phyloP scores from a whole-genome alignment of 148 eudicot species.

The Heliamphora exappendiculata region DNA sequence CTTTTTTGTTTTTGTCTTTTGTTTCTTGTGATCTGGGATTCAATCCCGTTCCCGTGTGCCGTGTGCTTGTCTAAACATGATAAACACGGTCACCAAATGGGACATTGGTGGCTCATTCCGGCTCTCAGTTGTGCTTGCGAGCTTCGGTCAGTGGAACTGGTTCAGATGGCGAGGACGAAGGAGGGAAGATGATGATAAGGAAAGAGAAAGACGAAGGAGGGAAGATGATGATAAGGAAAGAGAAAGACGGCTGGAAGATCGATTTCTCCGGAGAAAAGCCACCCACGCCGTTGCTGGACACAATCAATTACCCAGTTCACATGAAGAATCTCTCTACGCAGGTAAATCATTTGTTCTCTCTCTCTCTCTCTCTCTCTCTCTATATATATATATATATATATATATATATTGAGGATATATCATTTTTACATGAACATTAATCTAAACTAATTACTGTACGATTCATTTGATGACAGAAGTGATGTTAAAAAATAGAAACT shows the following conservation, averaged over 20 bases:
- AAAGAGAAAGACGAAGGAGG: slow-evolving; percentile 31
- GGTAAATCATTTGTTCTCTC: too few species aligned
- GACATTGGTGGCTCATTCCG: neutral
- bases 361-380: too few species aligned
- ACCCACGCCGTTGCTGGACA: slow-evolving; percentile 60
- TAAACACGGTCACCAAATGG: neutral
- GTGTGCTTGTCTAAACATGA: neutral
- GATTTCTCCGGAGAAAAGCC: slow-evolving; percentile 60
- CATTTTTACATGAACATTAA: too few species aligned
- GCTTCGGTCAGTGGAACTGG: slow-evolving; percentile 20
- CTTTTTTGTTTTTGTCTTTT: neutral
- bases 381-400: too few species aligned
- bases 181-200: slow-evolving; percentile 21
- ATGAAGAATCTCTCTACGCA: slow-evolving; percentile 49
- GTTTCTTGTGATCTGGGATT: too few species aligned
- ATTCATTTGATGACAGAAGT: too few species aligned
- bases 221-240: slow-evolving; percentile 29
- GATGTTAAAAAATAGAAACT: too few species aligned
- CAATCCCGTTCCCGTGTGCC: neutral
- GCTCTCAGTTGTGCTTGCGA: slow-evolving; percentile 32
- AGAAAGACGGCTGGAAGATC: slow-evolving; percentile 35
- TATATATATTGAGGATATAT: too few species aligned
- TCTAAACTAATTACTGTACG: too few species aligned
- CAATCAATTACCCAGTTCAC: slow-evolving; percentile 53
- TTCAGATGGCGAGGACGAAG: slow-evolving; percentile 26